Conservation (phyloP, 164 flowering plant genomes). For the Euptelea pleiosperma region DNA sequence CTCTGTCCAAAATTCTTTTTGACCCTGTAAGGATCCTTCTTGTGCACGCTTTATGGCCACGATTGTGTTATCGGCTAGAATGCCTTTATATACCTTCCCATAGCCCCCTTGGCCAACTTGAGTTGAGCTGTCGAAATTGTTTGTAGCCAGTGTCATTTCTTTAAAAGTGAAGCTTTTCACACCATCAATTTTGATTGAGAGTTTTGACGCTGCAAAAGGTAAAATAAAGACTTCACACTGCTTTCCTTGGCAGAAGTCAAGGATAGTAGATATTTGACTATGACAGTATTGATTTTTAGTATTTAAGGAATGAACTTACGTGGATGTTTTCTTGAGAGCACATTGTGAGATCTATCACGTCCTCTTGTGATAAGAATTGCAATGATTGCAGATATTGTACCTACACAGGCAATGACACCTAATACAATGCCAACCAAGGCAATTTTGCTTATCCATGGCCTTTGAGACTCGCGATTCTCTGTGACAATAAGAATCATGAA, state of each 20-base stretch:
- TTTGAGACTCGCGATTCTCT: constrained; percentile 26
- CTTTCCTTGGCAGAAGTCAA: background rate
- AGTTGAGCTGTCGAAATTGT: constrained; percentile 12
- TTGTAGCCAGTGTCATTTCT: constrained; percentile 17
- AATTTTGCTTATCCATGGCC: constrained; percentile 37
- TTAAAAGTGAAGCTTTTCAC: constrained; percentile 13
- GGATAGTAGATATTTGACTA: background rate
- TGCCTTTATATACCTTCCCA: constrained; percentile 23
- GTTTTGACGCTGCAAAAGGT: constrained; percentile 11
- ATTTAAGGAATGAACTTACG: constrained; percentile 34
- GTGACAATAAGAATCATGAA: constrained; percentile 9
- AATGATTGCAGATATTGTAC: constrained; percentile 27
- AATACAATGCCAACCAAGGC: constrained; percentile 39
- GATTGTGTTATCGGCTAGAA: constrained; percentile 14
- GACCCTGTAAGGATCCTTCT: constrained; percentile 20
- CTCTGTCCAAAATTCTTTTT: constrained; percentile 23
- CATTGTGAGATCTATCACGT: constrained; percentile 16
- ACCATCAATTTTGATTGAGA: constrained; percentile 18
- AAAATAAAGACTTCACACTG: background rate
- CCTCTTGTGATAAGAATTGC: constrained; percentile 37
- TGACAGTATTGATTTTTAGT: background rate
- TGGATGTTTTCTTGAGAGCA: constrained; percentile 30
- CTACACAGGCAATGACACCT: constrained; percentile 34
- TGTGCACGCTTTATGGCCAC: constrained; percentile 23
- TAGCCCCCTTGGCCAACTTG: constrained; percentile 22